Base-by-base conservation (phyloP, 75 land plant species). In the Cryptomeria japonica region DNA sequence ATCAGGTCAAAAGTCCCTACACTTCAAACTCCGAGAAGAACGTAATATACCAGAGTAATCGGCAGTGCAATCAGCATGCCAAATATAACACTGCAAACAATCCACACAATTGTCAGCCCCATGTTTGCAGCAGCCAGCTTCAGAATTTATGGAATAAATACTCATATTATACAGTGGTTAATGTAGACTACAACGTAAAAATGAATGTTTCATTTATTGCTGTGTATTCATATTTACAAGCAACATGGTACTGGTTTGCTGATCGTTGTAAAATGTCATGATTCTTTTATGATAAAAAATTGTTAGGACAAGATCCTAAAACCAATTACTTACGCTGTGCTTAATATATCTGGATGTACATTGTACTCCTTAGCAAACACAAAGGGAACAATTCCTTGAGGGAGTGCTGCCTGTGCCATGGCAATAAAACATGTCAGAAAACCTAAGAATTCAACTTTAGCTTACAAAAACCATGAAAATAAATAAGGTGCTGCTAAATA, bases 301-400 rank as follows among this genome's bases (percentile, higher is more conserved):
- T 47, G 16, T 36, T 15, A 47, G 25, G 25, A 85, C 37, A 47
- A 47, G 34, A 85, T 9, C 10, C 32, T 19, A 13, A 36, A 2
- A 38, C 84, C 38, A 25, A 79, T 53, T 72, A 80, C 95, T 82
- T 86, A 98, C 99, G 92, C 95, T 8, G 99, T 98, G 93, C 99
- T 98, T 0, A 98, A 92, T 18, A 98, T 95, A 84, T 95, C 94
- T 44, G 99, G 97, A 90, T 98, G 99, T n/a, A 98, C 97, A 87
- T 97, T 95, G 90, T 98, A 97, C 89, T 97, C 99, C 90, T 94
- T 96, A n/a, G 99, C 98, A 87, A 97, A 97, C 28, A 97, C 99
- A 90, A 98, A 98, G 1, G 99, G 99, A 14, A 98, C 99, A 80
- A 98, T 97, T 44, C 99, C 99, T 89, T 98, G 99, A 25, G 99